Conservation (phyloP, 208 protist genomes). For the Histomonas meleagridis region DNA sequence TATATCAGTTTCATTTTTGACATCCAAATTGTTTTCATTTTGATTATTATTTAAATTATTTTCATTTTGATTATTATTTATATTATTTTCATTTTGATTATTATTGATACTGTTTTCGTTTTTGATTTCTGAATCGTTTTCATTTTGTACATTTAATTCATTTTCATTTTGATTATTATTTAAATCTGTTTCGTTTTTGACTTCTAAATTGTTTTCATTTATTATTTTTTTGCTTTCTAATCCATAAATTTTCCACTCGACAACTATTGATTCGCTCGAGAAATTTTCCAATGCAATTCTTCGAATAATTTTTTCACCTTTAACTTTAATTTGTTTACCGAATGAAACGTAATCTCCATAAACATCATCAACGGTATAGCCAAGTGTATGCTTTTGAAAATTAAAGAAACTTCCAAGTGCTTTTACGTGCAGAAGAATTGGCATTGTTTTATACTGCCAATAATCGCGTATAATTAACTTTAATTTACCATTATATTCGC, state of each 20-base stretch:
- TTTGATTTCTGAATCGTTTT: no score
- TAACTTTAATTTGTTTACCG: background rate
- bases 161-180: no score
- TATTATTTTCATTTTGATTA: no score
- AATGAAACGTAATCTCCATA: background rate
- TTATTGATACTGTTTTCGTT: no score
- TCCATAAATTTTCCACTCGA: background rate
- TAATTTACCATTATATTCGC: background rate
- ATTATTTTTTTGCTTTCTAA: no score
- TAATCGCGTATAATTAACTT: slow-evolving; percentile 18
- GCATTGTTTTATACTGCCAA: background rate
- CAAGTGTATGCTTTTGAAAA: slow-evolving; percentile 15
- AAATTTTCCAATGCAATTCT: background rate
- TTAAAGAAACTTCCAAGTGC: slow-evolving; percentile 21
- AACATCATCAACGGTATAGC: background rate
- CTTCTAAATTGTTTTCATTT: no score
- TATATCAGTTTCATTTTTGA: no score
- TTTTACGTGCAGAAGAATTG: slow-evolving; percentile 18
- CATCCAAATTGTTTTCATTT: no score
- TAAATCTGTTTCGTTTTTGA: no score
- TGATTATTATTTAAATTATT: no score
- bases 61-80: no score
- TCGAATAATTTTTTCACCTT: background rate
- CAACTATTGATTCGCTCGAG: background rate
- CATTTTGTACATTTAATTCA: no score